Percentiles rank a stretch among this genome's conserved stretches.
Conservation (phyloP, 805 yeast species). For the Suhomyces vadensis region DNA sequence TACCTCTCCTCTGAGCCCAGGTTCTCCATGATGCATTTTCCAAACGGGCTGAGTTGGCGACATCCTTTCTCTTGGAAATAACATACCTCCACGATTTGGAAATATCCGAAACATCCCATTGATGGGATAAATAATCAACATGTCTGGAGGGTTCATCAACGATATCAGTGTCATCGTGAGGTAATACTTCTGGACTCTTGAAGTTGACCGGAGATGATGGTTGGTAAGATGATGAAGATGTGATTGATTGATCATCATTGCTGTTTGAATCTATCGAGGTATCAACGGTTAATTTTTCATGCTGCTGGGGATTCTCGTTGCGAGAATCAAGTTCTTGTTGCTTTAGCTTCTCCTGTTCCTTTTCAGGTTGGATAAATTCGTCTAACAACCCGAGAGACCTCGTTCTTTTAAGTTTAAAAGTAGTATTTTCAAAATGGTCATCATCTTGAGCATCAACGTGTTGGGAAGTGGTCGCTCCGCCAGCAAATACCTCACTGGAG, state of each 20-base stretch:
- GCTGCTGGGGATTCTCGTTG: neutral
- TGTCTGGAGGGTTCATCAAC: slow-evolving; percentile 81
- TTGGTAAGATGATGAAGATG: neutral
- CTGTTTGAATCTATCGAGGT: neutral
- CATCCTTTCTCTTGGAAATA: slow-evolving; percentile 75
- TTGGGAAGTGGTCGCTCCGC: slow-evolving; percentile 64
- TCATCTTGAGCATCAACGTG: slow-evolving; percentile 72
- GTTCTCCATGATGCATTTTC: slow-evolving; percentile 93
- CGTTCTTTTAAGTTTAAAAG: slow-evolving; percentile 77
- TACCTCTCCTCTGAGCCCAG: slow-evolving; percentile 80
- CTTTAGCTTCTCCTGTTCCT: slow-evolving; percentile 1
- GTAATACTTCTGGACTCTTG: slow-evolving; percentile 40
- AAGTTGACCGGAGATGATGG: neutral
- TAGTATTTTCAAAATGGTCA: slow-evolving; percentile 64
- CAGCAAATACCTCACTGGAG: slow-evolving; percentile 40
- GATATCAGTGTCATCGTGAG: slow-evolving; percentile 86
- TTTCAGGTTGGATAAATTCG: slow-evolving; percentile 54
- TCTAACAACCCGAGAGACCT: slow-evolving; percentile 80
- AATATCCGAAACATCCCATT: slow-evolving; percentile 94
- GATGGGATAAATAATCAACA: slow-evolving; percentile 91
- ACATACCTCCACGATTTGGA: slow-evolving; percentile 96
- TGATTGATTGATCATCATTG: neutral
- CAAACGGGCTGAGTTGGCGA: slow-evolving; percentile 59
- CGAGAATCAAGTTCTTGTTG: neutral
- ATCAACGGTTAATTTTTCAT: slow-evolving; percentile 3